phyloP scores from a whole-genome alignment of 192 early-diverging fungal species.

The Entomortierella chlamydospora region DNA sequence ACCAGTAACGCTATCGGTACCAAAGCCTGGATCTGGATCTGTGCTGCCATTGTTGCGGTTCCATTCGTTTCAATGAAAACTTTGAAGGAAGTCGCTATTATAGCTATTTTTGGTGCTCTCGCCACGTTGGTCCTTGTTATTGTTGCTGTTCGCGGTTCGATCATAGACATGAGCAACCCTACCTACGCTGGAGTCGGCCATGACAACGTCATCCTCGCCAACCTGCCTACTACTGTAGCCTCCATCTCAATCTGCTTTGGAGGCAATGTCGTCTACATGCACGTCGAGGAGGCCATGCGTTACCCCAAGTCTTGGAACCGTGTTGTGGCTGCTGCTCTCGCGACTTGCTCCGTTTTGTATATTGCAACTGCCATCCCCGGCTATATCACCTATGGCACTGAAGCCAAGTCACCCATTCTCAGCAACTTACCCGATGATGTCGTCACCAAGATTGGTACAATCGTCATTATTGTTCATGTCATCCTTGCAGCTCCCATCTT shows the following conservation, averaged over 20 bases:
- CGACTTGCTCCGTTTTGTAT: slow-evolving; percentile 76
- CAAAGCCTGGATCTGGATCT: slow-evolving; percentile 73
- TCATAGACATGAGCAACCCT: slow-evolving; percentile 58
- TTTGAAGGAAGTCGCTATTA: slow-evolving; percentile 80
- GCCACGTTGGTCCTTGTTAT: slow-evolving; percentile 76
- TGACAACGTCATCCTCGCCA: slow-evolving; percentile 66
- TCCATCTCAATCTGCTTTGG: slow-evolving; percentile 86
- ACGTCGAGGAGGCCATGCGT: slow-evolving; percentile 84
- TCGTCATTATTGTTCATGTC: slow-evolving; percentile 84
- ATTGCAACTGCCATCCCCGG: slow-evolving; percentile 72
- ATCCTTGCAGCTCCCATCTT: slow-evolving; percentile 82
- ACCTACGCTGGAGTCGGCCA: slow-evolving; percentile 52
- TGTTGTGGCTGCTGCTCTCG: slow-evolving; percentile 69
- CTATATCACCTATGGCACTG: slow-evolving; percentile 77
- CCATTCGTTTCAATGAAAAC: slow-evolving; percentile 78
- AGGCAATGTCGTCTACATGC: slow-evolving; percentile 83
- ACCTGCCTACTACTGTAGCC: slow-evolving; percentile 78
- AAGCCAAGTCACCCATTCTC: slow-evolving; percentile 75
- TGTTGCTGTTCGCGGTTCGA: slow-evolving; percentile 71
- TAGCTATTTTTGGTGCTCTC: slow-evolving; percentile 77
- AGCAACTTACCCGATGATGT: slow-evolving; percentile 72
- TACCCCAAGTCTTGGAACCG: slow-evolving; percentile 72
- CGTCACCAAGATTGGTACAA: slow-evolving; percentile 62
- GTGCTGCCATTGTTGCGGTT: slow-evolving; percentile 68
- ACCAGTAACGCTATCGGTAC: slow-evolving; percentile 48